Evolutionary conservation across 306 rosid species (phyloP).

Genomic region (Quercus dentata): DNA sequence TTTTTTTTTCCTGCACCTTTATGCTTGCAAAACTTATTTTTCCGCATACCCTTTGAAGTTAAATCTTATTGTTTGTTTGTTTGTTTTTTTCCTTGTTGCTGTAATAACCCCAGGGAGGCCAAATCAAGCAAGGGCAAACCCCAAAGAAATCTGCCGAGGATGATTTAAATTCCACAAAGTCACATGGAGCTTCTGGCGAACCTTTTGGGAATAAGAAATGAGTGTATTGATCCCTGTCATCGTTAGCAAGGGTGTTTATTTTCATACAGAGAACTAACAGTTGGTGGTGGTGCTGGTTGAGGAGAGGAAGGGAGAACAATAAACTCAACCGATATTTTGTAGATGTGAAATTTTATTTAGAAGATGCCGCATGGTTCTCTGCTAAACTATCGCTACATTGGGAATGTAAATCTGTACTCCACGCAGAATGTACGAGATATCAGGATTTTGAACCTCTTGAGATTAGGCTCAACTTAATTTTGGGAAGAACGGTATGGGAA

Average conservation of each 20-base stretch:
- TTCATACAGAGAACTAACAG: background rate
- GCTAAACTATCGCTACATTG: conserved; percentile 6
- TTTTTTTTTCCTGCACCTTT: background rate
- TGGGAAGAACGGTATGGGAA: background rate
- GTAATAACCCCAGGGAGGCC: conserved; percentile 51
- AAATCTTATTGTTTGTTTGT: background rate
- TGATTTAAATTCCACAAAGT: conserved; percentile 23
- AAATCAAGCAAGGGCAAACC: conserved; percentile 48
- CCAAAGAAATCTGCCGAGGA: conserved; percentile 48
- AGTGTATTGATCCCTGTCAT: background rate
- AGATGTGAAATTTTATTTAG: background rate
- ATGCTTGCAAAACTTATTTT: background rate
- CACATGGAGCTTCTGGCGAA: conserved; percentile 25
- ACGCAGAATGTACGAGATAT: background rate
- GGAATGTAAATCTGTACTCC: background rate
- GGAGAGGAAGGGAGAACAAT: background rate
- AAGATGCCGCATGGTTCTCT: background rate
- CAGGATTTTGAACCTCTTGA: background rate
- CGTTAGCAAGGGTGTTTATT: background rate
- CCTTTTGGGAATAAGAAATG: conserved; percentile 26
- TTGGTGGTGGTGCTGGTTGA: background rate
- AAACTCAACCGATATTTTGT: background rate
- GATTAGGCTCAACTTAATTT: background rate
- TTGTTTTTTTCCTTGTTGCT: background rate
- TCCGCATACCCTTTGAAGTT: background rate